Base-by-base conservation (phyloP, 768 basidiomycete species). In the Serendipita vermifera region DNA sequence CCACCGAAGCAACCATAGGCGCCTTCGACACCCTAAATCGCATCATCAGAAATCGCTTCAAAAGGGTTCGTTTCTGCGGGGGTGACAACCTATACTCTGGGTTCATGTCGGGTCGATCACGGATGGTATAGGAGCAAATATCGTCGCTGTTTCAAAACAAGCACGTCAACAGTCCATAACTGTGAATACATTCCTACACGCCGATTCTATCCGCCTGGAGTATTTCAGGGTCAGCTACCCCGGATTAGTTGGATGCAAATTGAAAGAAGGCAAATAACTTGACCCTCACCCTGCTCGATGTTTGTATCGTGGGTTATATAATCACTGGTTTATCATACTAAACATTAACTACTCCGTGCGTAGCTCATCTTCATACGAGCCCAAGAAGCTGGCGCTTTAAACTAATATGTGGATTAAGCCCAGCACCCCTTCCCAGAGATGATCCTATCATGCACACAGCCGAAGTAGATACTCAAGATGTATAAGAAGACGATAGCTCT, bases 201-300 rank as follows among this genome's bases (percentile, higher is more conserved):
- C 51, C 75, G 62, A 41, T 61, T 63, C 53, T 66, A 61, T 6
- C 67, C 66, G 32, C 56, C 40, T 46, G 17, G 15, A 66, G 67
- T 62, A 61, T 68, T 26, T 58, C 53, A 55, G 64, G 63, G 5
- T 68, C 61, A 20, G 64, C 56, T 4, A 72, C 62, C 3, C 60
- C 58, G 5, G 66, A 67, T 17, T 74, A 73, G 62, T 77, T 77
- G 54, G 73, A 73, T 27, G 83, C 66, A 60, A 75, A 85, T 62
- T 87, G 83, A 33, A 88, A 64, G 63, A 82, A 85, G 1, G 85
- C 82, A 3, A 82, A 85, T 15, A 87, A 58, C 1, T 83, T 82
- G 62, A 87, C 80, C 83, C 81, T 86, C 0, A 86, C 77, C 82
- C n/a, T n/a, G n/a, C n/a, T n/a, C n/a, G n/a, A n/a, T n/a, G n/a